phyloP scores from a whole-genome alignment of 495 filamentous ascomycete species.

The Schizothecium vesticola region DNA sequence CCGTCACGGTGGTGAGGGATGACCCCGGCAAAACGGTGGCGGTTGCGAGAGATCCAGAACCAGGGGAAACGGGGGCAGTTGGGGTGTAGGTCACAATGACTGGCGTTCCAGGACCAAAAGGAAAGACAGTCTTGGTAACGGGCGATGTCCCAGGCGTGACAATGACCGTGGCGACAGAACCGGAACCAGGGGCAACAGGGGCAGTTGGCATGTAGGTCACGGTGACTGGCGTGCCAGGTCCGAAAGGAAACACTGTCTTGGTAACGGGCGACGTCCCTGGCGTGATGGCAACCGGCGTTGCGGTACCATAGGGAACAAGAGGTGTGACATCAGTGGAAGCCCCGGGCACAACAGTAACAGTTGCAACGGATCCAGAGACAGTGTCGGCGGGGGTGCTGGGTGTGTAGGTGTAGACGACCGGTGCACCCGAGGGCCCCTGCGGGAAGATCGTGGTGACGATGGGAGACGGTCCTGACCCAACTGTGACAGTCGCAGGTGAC shows the following conservation, averaged over 20 bases:
- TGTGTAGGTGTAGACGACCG: slow-evolving; percentile 19
- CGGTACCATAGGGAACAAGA: neutral
- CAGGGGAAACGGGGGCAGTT: neutral
- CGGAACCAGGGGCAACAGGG: too few relatives aligned
- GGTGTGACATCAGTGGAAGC: neutral
- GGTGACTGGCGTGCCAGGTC: neutral
- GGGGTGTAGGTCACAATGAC: neutral
- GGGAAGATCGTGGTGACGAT: slow-evolving; percentile 20
- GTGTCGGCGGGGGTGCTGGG: neutral
- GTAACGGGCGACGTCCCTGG: neutral
- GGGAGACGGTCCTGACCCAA: slow-evolving; percentile 3
- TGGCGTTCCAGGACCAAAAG: neutral
- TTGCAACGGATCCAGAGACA: neutral
- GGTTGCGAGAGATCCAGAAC: neutral
- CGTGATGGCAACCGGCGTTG: neutral
- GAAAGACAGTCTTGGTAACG: neutral
- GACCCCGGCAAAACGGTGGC: neutral
- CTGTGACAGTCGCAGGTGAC: neutral
- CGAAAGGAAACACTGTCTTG: neutral
- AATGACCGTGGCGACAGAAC: too few relatives aligned
- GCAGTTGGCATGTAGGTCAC: neutral
- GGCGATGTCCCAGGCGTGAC: neutral
- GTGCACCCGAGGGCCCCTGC: neutral
- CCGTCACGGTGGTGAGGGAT: neutral
- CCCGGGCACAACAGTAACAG: neutral